Evolutionary conservation across 768 basidiomycete genomes (phyloP).

Genomic region (Austroboletus eburneus): DNA sequence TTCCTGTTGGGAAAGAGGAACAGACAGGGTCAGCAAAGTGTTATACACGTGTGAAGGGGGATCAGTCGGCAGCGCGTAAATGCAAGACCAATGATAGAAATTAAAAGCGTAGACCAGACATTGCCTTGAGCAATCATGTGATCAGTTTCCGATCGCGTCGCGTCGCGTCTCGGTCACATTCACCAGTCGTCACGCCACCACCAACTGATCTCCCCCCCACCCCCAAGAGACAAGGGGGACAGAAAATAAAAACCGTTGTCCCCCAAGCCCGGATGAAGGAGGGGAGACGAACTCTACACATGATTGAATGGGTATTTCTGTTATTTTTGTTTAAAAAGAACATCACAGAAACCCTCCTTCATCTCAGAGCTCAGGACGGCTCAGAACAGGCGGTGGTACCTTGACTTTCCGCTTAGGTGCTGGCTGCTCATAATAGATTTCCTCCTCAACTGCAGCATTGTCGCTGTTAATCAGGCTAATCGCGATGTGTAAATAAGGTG

Average conservation of each 20-base stretch:
- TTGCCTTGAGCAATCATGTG: slow-evolving; percentile 30
- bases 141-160: slow-evolving; percentile 18
- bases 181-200: slow-evolving; percentile 20
- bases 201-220: slow-evolving; percentile 37
- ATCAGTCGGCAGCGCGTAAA: slow-evolving; percentile 34
- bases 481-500: slow-evolving; percentile 5
- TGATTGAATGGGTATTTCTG: slow-evolving; percentile 32
- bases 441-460: slow-evolving; percentile 67
- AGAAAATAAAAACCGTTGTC: slow-evolving; percentile 62
- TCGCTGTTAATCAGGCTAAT: slow-evolving; percentile 69
- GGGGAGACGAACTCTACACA: slow-evolving; percentile 74
- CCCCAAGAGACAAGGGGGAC: slow-evolving; percentile 67
- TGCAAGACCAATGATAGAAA: slow-evolving; percentile 22
- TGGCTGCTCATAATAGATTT: slow-evolving; percentile 72
- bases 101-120: slow-evolving; percentile 24
- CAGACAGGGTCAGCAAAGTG: slow-evolving; percentile 32
- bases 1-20: slow-evolving; percentile 33
- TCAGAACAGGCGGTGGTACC: slow-evolving; percentile 80
- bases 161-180: slow-evolving; percentile 32
- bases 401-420: slow-evolving; percentile 75
- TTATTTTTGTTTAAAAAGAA: slow-evolving; percentile 28
- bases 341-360: slow-evolving; percentile 65
- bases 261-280: slow-evolving; percentile 92
- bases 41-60: slow-evolving; percentile 30
- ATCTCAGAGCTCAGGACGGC: slow-evolving; percentile 93